A percentile compares a stretch with the other conserved stretches of the same genome.
These are phyloP conservation scores for Myochromella boudieri DNA, from an alignment of 768 basidiomycete genomes.

Conservation along the genomic window DNA sequence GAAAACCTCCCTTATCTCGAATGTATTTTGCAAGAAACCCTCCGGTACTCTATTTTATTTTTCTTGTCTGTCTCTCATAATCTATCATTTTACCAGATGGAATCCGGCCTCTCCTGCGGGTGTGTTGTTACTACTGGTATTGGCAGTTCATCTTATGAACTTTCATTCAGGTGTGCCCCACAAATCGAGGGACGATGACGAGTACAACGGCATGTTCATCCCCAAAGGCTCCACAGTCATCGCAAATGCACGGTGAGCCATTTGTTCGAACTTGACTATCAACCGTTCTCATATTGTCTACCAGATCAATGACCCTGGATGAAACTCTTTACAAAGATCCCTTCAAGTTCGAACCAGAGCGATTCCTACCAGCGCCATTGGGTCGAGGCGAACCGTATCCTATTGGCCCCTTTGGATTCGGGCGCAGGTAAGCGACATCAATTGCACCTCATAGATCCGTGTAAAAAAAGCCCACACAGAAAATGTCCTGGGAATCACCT, in stretches of 20 bases:
- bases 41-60: conserved; percentile 11
- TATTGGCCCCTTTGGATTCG: conserved; percentile 13
- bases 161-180: conserved; percentile 7
- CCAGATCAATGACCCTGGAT: conserved; percentile 16
- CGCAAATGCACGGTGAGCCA: conserved; percentile 10
- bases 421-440: conserved; percentile 9
- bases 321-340: conserved; percentile 13
- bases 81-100: conserved; percentile 5
- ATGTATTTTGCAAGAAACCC: conserved; percentile 18
- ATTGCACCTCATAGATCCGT: background rate
- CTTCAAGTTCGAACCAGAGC: conserved; percentile 10
- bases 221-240: conserved; percentile 15
- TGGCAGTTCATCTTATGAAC: background rate
- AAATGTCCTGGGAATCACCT: conserved; percentile 22
- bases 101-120: conserved; percentile 10
- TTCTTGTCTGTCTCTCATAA: background rate
- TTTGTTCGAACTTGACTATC: background rate
- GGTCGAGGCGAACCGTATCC: conserved; percentile 15
- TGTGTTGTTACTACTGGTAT: background rate
- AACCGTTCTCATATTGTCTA: background rate
- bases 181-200: conserved; percentile 11
- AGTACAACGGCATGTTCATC: conserved; percentile 17
- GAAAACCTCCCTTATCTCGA: conserved; percentile 9
- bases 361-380: conserved; percentile 11
- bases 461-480: background rate